A percentile compares a stretch with the other conserved stretches of the same genome.
These are phyloP conservation scores for Hypoxylon sp. DNA, from an alignment of 2,329 filamentous ascomycete genomes.

Conservation along the genomic window DNA sequence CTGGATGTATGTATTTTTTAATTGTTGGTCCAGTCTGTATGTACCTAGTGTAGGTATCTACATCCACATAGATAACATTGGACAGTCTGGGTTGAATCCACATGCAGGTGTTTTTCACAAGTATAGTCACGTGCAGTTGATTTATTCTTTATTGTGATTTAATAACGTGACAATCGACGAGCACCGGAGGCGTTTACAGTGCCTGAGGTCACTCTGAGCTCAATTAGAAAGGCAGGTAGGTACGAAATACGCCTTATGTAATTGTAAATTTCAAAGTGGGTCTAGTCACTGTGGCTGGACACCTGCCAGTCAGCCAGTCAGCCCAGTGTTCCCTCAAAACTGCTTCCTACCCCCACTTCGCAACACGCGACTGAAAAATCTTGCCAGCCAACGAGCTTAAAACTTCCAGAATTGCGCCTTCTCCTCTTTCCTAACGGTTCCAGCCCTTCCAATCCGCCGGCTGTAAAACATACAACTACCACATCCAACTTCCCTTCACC, in stretches of 20 bases:
- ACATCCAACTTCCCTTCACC: constrained; percentile 22
- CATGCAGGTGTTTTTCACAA: neutral
- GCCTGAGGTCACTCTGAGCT: neutral
- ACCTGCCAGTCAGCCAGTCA: constrained; percentile 12
- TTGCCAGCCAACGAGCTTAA: constrained; percentile 35
- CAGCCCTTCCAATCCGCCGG: constrained; percentile 16
- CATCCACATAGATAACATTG: too few species aligned
- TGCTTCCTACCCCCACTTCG: constrained; percentile 30
- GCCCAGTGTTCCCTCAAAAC: constrained; percentile 7
- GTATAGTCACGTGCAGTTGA: neutral
- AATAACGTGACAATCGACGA: neutral
- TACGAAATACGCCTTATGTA: neutral
- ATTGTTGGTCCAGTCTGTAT: neutral
- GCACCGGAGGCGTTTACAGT: neutral
- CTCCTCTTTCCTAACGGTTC: constrained; percentile 33
- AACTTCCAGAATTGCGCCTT: constrained; percentile 22
- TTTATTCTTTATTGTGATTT: neutral
- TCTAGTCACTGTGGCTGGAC: constrained; percentile 24
- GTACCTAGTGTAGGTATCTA: too few species aligned
- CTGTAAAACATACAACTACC: constrained; percentile 24
- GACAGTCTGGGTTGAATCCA: neutral
- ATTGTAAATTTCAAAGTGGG: constrained; percentile 5
- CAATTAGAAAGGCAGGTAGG: neutral
- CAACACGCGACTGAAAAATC: constrained; percentile 42
- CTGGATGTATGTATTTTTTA: neutral